phyloP scores from a whole-genome alignment of 208 protist genomes.

The Acanthamoeba quina region DNA sequence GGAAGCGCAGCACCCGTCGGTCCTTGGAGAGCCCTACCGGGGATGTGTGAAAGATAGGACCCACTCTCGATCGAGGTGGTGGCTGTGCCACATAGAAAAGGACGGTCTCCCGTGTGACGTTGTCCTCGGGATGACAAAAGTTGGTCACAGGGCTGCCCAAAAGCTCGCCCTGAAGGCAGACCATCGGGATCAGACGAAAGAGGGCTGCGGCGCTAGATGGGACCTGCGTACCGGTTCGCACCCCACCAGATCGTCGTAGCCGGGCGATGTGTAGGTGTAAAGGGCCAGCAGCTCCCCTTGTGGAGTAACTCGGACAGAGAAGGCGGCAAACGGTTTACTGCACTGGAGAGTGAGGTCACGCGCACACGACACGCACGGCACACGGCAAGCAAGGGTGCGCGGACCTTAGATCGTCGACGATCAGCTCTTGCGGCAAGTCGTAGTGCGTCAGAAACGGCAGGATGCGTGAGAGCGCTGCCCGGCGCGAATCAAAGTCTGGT shows the following conservation, averaged over 20 bases:
- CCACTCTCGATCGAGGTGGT: not conserved
- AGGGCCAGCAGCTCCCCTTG: not conserved
- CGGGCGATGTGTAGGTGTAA: not conserved
- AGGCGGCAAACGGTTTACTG: not conserved
- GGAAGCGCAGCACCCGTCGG: not conserved
- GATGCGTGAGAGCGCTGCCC: not conserved
- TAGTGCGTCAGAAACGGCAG: not conserved
- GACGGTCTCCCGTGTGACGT: not conserved
- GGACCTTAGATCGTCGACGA: not conserved
- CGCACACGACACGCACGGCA: not conserved
- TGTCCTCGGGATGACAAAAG: not conserved
- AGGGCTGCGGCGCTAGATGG: not conserved
- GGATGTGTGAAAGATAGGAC: not conserved
- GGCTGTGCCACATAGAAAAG: not conserved
- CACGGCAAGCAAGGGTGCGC: too few relatives aligned
- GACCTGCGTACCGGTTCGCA: not conserved
- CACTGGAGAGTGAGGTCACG: not conserved
- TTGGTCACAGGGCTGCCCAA: not conserved
- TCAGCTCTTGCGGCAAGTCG: not conserved
- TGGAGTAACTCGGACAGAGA: not conserved
- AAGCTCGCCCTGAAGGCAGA: not conserved
- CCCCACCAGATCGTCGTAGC: not conserved
- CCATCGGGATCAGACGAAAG: not conserved
- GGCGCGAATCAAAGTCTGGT: too few relatives aligned
- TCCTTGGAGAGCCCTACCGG: not conserved